A percentile compares a stretch with the other conserved stretches of the same genome.
phyloP scores from a whole-genome alignment of 768 basidiomycete genomes.

The Naganishia antarctica region DNA sequence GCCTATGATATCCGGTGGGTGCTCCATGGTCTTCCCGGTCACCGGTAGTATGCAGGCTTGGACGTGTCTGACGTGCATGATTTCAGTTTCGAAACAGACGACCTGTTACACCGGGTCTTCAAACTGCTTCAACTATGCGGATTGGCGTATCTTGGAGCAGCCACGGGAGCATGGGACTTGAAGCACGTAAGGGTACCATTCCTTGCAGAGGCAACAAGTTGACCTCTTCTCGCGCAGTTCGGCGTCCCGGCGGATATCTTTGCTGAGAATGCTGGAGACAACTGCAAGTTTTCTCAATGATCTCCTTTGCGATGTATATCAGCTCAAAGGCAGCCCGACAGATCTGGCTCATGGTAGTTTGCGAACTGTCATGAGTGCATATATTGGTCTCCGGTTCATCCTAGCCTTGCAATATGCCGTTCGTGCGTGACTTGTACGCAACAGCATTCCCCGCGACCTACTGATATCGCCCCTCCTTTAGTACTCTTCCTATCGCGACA shows the following conservation, averaged over 20 bases:
- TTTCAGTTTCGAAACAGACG: constrained; percentile 2
- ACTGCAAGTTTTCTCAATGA: too few relatives aligned
- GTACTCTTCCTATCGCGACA: too few relatives aligned
- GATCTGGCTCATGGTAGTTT: constrained; percentile 1
- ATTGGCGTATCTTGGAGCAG: neutral
- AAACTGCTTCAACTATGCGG: constrained; percentile 7
- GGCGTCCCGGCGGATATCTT: constrained; percentile 4
- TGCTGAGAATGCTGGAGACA: constrained; percentile 8
- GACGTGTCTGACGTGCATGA: too few relatives aligned
- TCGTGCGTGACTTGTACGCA: neutral
- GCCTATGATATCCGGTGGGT: neutral
- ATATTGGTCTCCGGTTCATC: neutral
- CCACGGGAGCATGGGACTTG: neutral
- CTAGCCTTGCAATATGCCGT: neutral
- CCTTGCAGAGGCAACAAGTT: too few relatives aligned
- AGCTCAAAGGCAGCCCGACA: too few relatives aligned
- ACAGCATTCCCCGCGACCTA: neutral
- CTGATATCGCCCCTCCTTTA: too few relatives aligned
- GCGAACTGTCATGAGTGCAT: neutral
- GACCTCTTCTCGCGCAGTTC: too few relatives aligned
- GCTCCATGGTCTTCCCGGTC: too few relatives aligned
- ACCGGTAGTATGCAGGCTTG: too few relatives aligned
- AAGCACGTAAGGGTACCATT: constrained; percentile 1
- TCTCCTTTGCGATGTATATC: too few relatives aligned
- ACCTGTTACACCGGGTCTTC: neutral